phyloP scores from a whole-genome alignment of 2,329 filamentous ascomycete genomes.

The Zymoseptoria pseudotritici region DNA sequence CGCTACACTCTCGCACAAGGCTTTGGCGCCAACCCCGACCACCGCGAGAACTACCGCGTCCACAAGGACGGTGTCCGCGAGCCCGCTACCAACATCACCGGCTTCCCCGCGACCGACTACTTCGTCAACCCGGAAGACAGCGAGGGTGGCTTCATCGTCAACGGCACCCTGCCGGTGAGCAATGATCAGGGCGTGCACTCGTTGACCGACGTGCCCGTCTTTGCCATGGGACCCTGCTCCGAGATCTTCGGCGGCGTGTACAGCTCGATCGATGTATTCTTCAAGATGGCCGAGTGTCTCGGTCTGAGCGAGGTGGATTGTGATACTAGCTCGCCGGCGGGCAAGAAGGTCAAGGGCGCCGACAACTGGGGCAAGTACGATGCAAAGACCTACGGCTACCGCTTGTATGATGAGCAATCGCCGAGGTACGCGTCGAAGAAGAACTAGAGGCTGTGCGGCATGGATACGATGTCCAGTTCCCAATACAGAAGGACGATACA shows the following conservation, averaged over 20 bases:
- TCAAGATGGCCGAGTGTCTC: constrained; percentile 62
- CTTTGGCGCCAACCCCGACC: constrained; percentile 64
- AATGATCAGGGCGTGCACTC: constrained; percentile 66
- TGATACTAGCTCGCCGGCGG: constrained; percentile 1
- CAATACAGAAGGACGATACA: not conserved
- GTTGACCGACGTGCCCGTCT: constrained; percentile 71
- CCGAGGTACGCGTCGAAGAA: constrained; percentile 15
- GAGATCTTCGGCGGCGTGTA: constrained; percentile 65
- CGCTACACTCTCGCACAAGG: constrained; percentile 73
- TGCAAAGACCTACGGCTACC: constrained; percentile 10
- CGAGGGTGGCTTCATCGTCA: constrained; percentile 60
- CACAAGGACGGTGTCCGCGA: constrained; percentile 57
- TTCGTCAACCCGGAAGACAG: constrained; percentile 63
- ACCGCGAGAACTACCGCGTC: constrained; percentile 65
- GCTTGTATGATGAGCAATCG: constrained; percentile 13
- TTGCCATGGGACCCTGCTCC: constrained; percentile 71
- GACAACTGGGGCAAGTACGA: constrained; percentile 16
- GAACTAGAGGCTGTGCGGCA: not conserved
- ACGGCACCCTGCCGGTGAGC: constrained; percentile 62
- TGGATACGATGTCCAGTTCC: not conserved
- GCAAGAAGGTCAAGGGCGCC: constrained; percentile 3
- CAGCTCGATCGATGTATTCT: constrained; percentile 66
- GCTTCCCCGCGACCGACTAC: constrained; percentile 44
- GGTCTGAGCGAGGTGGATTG: constrained; percentile 38
- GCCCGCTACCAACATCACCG: constrained; percentile 51